Conservation (phyloP, 192 early-diverging fungal species). For the Lunasporangiospora selenospora region DNA sequence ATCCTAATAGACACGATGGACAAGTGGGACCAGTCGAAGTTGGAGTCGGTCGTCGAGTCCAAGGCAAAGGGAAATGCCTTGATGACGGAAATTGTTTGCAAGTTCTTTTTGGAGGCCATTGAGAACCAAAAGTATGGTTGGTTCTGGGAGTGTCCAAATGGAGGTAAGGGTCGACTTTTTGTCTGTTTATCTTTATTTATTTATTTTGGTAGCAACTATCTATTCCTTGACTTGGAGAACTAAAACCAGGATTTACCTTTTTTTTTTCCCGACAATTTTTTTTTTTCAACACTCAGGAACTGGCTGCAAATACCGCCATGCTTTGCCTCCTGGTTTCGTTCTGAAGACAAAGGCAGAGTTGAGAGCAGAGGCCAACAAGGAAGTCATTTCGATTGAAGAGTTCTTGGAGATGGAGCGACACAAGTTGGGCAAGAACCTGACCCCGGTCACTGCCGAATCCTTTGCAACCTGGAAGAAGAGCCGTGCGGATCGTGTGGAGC, state of each 20-base stretch:
- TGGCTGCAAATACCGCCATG: constrained; percentile 96
- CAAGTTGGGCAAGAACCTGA: constrained; percentile 88
- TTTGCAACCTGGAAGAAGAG: constrained; percentile 95
- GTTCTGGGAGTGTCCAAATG: constrained; percentile 99
- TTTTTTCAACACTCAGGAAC: constrained; percentile 41
- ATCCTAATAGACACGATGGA: constrained; percentile 89
- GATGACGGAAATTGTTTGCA: constrained; percentile 98
- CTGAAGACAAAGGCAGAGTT: constrained; percentile 93
- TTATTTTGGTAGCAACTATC: background rate
- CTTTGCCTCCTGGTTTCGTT: constrained; percentile 95
- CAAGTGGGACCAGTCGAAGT: constrained; percentile 90
- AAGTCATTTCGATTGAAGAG: constrained; percentile 94
- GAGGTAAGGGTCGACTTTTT: constrained; percentile 60
- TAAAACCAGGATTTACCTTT: background rate
- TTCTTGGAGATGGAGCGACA: constrained; percentile 98
- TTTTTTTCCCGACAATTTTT: background rate
- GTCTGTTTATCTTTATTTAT: constrained; percentile 5
- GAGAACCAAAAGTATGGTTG: constrained; percentile 96
- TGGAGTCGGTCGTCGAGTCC: constrained; percentile 87
- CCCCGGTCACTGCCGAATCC: constrained; percentile 93
- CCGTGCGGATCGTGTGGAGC: constrained; percentile 74
- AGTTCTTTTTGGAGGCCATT: constrained; percentile 97
- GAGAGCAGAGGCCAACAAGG: constrained; percentile 70
- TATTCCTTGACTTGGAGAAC: background rate
- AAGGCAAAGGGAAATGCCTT: constrained; percentile 74